Evolutionary conservation across 139 green algal species (phyloP).

Genomic region (Gonium pectorale): DNA sequence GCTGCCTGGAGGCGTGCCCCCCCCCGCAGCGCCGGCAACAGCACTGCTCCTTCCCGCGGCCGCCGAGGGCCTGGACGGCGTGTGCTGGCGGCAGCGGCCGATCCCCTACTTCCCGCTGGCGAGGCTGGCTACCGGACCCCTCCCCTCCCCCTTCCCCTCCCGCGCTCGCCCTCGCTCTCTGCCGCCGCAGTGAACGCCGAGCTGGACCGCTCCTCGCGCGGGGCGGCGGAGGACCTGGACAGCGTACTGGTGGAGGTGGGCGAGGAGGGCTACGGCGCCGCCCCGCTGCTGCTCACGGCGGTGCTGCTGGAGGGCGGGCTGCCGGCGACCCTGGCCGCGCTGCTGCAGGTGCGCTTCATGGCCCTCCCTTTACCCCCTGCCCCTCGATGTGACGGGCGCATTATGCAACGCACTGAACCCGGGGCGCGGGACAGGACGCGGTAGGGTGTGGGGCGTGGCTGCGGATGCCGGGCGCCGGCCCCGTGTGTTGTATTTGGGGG

Average conservation of each 20-base stretch:
- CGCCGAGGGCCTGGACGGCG: too few relatives aligned
- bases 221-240: neutral
- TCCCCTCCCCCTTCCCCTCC: too few relatives aligned
- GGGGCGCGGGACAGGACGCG: neutral
- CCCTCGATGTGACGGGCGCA: neutral
- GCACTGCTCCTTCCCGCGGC: too few relatives aligned
- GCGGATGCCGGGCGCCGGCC: neutral
- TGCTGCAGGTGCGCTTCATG: slow-evolving; percentile 5
- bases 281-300: slow-evolving; percentile 16
- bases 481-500: too few relatives aligned
- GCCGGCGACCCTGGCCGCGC: neutral
- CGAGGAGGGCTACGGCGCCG: neutral
- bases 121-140: too few relatives aligned
- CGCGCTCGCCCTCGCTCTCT: neutral
- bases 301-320: slow-evolving; percentile 28
- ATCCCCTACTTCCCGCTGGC: too few relatives aligned
- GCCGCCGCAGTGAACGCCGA: neutral
- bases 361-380: neutral
- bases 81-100: too few relatives aligned
- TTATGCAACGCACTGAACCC: neutral
- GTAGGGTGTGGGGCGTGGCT: neutral
- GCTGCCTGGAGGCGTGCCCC: too few relatives aligned
- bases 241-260: neutral
- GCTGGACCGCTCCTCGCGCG: neutral
- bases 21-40: too few relatives aligned